These are phyloP conservation scores for Umbellularia californica DNA, from an alignment of 164 flowering plant species.

Conservation along the genomic window DNA sequence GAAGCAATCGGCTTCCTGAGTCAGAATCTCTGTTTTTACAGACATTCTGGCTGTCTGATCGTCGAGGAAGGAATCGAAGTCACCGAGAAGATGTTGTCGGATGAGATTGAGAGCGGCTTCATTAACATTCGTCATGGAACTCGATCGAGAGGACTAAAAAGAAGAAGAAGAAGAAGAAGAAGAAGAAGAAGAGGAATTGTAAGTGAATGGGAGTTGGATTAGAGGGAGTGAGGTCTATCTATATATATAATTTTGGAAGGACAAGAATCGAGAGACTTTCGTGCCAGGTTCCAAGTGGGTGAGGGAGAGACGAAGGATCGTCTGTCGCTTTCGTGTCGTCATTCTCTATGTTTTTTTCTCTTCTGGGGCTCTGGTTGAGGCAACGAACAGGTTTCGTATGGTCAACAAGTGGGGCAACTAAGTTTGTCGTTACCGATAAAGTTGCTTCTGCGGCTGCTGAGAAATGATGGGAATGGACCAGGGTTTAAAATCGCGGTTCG, in stretches of 20 bases:
- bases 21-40: neutral
- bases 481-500: too few relatives aligned
- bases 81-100: conserved; percentile 30
- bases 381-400: neutral
- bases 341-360: too few relatives aligned
- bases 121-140: conserved; percentile 25
- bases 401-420: too few relatives aligned
- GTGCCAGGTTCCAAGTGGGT: neutral
- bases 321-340: neutral
- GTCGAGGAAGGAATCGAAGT: conserved; percentile 15
- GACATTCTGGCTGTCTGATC: neutral
- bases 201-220: neutral
- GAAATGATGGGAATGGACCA: too few relatives aligned
- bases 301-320: neutral
- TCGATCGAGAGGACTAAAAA: neutral
- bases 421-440: too few relatives aligned
- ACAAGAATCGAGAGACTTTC: neutral
- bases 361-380: neutral
- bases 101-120: conserved; percentile 29
- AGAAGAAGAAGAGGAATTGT: neutral
- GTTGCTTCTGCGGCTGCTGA: too few relatives aligned
- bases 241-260: neutral
- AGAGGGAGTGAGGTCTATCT: neutral
- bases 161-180: too few relatives aligned
- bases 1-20: neutral